phyloP scores from a whole-genome alignment of 768 basidiomycete species.

The Leucosporidium scottii region DNA sequence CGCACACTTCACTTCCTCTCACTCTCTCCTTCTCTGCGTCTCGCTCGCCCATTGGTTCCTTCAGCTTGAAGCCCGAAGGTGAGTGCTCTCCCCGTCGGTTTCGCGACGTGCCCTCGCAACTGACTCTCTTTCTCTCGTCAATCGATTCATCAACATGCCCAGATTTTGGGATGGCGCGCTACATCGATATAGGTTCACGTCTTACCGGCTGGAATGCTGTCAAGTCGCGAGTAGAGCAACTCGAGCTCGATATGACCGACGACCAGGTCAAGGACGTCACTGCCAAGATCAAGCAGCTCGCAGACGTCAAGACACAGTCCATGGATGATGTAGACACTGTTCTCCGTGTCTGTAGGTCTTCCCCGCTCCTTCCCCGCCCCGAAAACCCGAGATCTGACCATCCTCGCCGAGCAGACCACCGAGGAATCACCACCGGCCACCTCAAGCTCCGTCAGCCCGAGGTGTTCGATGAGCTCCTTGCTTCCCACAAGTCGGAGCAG shows the following conservation, averaged over 20 bases:
- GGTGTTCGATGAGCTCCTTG: constrained; percentile 76
- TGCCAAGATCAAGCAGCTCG: constrained; percentile 98
- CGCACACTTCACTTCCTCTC: too few species aligned
- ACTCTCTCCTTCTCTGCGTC: too few species aligned
- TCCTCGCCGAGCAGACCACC: constrained; percentile 29
- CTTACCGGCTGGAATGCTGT: constrained; percentile 99
- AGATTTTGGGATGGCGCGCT: constrained; percentile 95
- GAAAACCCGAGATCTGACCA: too few species aligned
- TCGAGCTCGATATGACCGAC: constrained; percentile 79
- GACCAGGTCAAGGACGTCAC: constrained; percentile 97
- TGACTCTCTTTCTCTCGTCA: not conserved
- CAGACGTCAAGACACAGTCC: constrained; percentile 93
- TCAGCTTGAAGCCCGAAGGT: too few species aligned
- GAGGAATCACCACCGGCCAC: constrained; percentile 70
- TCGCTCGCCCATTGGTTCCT: too few species aligned
- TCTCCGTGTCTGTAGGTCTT: constrained; percentile 58
- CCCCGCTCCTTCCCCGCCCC: not conserved
- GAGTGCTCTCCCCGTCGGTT: too few species aligned
- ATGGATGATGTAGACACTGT: constrained; percentile 99
- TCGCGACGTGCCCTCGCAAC: too few species aligned
- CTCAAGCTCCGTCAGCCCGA: constrained; percentile 91
- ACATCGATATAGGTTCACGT: constrained; percentile 77
- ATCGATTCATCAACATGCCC: too few species aligned
- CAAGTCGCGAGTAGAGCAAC: constrained; percentile 97
- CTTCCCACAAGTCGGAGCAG: constrained; percentile 51